Evolutionary conservation across 192 early-diverging fungal species (phyloP).

Genomic region (Backusella luteola): DNA sequence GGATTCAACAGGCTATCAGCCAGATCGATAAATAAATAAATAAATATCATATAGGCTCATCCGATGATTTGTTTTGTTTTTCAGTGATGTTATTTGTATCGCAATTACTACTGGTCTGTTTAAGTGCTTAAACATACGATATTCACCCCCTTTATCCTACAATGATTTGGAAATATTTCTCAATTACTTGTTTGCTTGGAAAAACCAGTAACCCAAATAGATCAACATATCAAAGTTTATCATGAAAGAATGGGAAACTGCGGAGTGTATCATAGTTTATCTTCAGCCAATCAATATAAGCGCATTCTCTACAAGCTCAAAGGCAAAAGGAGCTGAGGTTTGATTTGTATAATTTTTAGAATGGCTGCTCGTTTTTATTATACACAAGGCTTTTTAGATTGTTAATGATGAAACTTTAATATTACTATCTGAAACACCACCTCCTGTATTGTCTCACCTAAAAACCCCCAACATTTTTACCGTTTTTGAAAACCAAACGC

Average conservation of each 20-base stretch:
- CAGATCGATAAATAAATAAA: too few relatives aligned
- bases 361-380: background rate
- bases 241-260: background rate
- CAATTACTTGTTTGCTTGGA: too few relatives aligned
- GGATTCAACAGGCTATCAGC: too few relatives aligned
- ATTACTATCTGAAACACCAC: background rate
- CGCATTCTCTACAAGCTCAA: background rate
- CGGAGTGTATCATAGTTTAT: background rate
- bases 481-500: background rate
- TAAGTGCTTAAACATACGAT: too few relatives aligned
- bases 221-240: background rate
- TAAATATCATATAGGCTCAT: too few relatives aligned
- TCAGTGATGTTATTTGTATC: too few relatives aligned
- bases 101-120: too few relatives aligned
- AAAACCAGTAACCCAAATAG: too few relatives aligned
- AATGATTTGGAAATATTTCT: too few relatives aligned
- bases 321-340: background rate
- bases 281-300: background rate
- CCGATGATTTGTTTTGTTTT: too few relatives aligned
- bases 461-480: constrained; percentile 4
- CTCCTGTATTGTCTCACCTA: background rate
- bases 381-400: background rate
- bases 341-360: background rate
- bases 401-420: background rate
- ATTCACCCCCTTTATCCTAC: too few relatives aligned